These are phyloP conservation scores for Backusella circina DNA, from an alignment of 192 early-diverging fungal genomes.

Conservation along the genomic window DNA sequence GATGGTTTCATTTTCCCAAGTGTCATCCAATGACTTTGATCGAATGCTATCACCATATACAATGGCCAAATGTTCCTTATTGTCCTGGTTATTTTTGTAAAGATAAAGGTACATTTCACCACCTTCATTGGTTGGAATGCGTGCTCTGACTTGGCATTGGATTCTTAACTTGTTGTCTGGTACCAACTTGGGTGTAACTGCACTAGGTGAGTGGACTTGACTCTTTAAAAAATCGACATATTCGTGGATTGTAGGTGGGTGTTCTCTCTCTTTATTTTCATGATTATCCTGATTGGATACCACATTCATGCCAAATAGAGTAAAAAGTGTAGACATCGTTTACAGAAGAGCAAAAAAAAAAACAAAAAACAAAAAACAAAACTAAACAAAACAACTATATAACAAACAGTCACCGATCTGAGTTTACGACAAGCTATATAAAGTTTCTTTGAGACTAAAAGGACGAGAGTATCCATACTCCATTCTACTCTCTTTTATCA, in stretches of 20 bases:
- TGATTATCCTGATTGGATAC: slow-evolving; percentile 14
- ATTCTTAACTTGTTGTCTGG: slow-evolving; percentile 17
- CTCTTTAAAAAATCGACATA: slow-evolving; percentile 33
- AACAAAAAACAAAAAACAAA: not conserved
- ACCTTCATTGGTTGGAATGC: slow-evolving; percentile 74
- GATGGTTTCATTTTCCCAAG: slow-evolving; percentile 68
- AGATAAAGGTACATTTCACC: slow-evolving; percentile 81
- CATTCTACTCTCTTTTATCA: too few relatives aligned
- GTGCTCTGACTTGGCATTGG: slow-evolving; percentile 64
- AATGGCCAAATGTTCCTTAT: slow-evolving; percentile 91
- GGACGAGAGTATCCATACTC: not conserved
- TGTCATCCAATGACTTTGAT: slow-evolving; percentile 60
- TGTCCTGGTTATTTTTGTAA: slow-evolving; percentile 81
- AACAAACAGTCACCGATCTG: not conserved
- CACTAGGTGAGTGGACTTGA: slow-evolving; percentile 26
- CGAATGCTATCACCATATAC: slow-evolving; percentile 87
- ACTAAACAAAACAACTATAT: not conserved
- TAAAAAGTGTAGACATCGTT: slow-evolving; percentile 28
- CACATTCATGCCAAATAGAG: slow-evolving; percentile 38
- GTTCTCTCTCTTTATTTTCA: not conserved
- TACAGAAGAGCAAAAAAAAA: not conserved
- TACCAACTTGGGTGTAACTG: slow-evolving; percentile 23
- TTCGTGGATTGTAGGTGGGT: slow-evolving; percentile 26
- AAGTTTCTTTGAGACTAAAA: not conserved
- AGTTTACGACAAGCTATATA: too few relatives aligned